Evolutionary conservation across 1,139 yeast genomes (phyloP), one percentile per base, ranked within the genome.

Genomic region (Saccharomyces hybrid): DNA sequence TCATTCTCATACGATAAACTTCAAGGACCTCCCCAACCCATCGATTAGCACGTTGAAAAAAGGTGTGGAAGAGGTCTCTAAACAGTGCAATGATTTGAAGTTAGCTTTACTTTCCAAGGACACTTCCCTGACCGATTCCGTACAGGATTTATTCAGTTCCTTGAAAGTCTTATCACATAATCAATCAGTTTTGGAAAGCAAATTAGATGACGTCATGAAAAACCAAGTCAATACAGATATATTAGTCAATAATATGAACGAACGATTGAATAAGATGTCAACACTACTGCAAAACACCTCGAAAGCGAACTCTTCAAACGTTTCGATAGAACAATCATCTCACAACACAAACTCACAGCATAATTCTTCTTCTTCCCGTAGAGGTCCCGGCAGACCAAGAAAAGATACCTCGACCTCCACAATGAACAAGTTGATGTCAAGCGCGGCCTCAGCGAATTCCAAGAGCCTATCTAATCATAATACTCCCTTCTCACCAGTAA

Each of bases 341-440:
- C 25, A 27, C 26, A 6, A 26, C 20, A 20, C 51, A 23, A 14
- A 41, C 46, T 27, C 50, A 50, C n/a, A 53, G 47, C 44, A 31
- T 46, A 26, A 49, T 49, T 16, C 50, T 50, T 14, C 58, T 4
- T 47, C 57, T 9, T 53, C 52, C 3, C 56, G 57, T 20, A 61
- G 71, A 51, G 70, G 71, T 4, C 71, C 71, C 5, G 71, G 71
- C 11, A 62, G 71, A 53, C 71, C 71, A 31, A 61, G 69, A 49
- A 68, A 68, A 57, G 66, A 64, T 50, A 50, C 53, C 28, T 48
- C 56, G 13, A 38, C 53, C 7, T 49, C 55, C 16, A 46, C 50
- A 28, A 38, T 47, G 23, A 44, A 44, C 25, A 51, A 54, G 7
- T 27, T 49, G 32, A 50, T 34, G 51, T 51, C 42, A 53, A 48